Conservation (phyloP, 129 eudicot genomes). For the Arctium lappa region DNA sequence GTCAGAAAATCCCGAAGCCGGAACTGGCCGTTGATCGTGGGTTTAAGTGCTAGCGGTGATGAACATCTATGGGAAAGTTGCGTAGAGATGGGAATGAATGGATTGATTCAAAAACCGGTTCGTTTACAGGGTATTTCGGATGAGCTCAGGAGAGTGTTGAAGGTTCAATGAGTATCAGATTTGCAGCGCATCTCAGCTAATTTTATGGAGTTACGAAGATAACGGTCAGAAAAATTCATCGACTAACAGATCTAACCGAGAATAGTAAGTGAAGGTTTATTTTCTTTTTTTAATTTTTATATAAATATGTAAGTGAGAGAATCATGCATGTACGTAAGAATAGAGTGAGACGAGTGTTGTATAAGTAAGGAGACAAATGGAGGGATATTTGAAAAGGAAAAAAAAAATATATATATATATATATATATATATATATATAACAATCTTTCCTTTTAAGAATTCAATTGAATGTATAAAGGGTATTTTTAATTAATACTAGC, state of each 20-base stretch:
- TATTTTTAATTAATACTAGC: background rate
- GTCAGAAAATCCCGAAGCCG: slow-evolving; percentile 62
- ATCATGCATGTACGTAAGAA: slow-evolving; percentile 19
- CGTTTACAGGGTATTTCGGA: slow-evolving; percentile 52
- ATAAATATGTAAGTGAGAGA: background rate
- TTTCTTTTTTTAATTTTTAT: background rate
- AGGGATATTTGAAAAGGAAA: background rate
- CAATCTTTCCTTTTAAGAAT: background rate
- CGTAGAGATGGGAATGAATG: slow-evolving; percentile 55
- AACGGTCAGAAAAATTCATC: background rate
- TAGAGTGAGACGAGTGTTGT: background rate
- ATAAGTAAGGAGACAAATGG: background rate
- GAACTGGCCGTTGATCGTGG: slow-evolving; percentile 72
- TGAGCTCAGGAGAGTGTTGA: slow-evolving; percentile 64
- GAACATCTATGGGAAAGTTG: slow-evolving; percentile 47
- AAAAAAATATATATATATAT: background rate
- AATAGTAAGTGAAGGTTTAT: background rate
- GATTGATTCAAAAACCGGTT: slow-evolving; percentile 65
- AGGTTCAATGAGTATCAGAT: background rate
- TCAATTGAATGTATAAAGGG: slow-evolving; percentile 32
- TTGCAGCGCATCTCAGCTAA: background rate
- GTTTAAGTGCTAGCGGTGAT: slow-evolving; percentile 35
- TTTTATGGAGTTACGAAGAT: background rate
- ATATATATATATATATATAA: background rate
- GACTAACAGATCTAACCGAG: slow-evolving; percentile 26